Conservation (phyloP, 768 basidiomycete species). For the Panaeolus cyanescens region DNA sequence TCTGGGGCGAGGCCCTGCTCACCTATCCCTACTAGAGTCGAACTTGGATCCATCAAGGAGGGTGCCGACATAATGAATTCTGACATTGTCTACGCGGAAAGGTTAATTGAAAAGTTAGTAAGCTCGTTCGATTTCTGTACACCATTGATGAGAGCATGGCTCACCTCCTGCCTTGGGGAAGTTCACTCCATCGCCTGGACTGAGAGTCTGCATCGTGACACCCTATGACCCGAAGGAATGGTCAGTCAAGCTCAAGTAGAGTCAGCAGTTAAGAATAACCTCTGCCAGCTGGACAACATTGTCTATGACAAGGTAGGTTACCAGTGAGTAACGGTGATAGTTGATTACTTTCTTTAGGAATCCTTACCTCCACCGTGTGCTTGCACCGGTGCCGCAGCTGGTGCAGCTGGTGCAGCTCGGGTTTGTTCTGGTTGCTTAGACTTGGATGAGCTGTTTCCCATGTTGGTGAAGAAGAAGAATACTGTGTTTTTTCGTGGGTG, state of each 20-base stretch:
- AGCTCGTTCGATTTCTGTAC: constrained; percentile 10
- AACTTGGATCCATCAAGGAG: constrained; percentile 64
- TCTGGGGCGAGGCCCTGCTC: constrained; percentile 20
- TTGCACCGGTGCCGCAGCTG: not conserved
- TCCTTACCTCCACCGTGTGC: not conserved
- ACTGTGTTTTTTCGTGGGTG: not conserved
- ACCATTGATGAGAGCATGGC: constrained; percentile 28
- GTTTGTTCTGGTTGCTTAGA: not conserved
- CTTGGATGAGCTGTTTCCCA: not conserved
- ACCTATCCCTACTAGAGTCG: constrained; percentile 82
- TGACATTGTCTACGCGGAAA: constrained; percentile 57
- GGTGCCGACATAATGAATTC: constrained; percentile 81
- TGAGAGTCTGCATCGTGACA: constrained; percentile 62
- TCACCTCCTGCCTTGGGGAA: constrained; percentile 74
- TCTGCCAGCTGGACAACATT: not conserved
- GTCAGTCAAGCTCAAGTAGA: not conserved
- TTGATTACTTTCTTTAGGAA: not conserved
- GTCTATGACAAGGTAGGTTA: not conserved
- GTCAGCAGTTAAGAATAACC: not conserved
- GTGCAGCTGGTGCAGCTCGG: not conserved
- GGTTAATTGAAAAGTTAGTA: constrained; percentile 21
- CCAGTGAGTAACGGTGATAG: not conserved
- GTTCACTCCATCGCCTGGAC: constrained; percentile 57
- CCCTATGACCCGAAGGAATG: constrained; percentile 46
- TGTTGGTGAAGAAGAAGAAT: not conserved